These are phyloP conservation scores for Pleodorina starrii DNA, from an alignment of 139 green algal species.

Conservation along the genomic window DNA sequence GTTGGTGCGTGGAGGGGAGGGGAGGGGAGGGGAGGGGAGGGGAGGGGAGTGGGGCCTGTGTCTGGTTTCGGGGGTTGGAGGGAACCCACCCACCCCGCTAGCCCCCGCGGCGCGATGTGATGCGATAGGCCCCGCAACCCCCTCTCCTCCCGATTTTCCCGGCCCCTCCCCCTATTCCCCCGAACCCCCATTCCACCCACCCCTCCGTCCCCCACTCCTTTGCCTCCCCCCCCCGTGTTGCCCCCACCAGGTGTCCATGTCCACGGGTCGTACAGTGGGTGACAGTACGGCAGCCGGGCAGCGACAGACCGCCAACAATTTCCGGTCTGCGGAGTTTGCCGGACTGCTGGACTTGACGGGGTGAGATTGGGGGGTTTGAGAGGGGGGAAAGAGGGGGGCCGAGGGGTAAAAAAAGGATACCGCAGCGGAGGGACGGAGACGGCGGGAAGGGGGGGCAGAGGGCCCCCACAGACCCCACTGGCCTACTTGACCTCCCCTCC, in stretches of 20 bases:
- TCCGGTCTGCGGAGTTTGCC: not conserved
- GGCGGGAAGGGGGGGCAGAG: not conserved
- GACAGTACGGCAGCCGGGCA: not conserved
- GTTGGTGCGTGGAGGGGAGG: not conserved
- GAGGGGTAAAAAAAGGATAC: not conserved
- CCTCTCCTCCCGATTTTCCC: not conserved
- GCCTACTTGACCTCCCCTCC: not conserved
- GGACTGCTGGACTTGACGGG: conserved; percentile 18
- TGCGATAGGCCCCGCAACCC: not conserved
- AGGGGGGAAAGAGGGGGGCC: not conserved
- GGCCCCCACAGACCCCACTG: not conserved
- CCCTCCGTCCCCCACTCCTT: not conserved
- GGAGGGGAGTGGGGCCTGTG: not conserved
- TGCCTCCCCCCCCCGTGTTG: no score
- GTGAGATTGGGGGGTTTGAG: not conserved
- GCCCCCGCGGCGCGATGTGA: not conserved
- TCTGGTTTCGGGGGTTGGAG: not conserved
- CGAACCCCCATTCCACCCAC: not conserved
- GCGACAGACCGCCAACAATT: not conserved
- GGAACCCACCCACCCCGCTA: not conserved
- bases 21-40: no score
- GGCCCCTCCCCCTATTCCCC: not conserved
- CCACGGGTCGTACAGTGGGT: not conserved
- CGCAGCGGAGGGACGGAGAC: not conserved
- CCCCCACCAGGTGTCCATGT: conserved; percentile 43